Conservation (phyloP, 768 basidiomycete species). For the Saitozyma sp. region DNA sequence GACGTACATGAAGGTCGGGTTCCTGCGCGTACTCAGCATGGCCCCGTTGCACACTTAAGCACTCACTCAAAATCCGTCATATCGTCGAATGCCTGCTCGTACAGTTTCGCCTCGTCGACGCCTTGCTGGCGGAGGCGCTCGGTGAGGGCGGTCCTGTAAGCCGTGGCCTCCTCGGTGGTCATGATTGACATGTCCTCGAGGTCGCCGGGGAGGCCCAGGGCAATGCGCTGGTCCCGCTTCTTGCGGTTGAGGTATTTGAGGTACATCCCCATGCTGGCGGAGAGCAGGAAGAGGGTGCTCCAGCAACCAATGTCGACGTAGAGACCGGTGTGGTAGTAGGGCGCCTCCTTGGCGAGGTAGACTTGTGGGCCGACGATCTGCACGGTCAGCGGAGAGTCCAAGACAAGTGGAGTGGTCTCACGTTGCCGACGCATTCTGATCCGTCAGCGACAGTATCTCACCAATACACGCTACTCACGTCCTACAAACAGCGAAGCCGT, state of each 20-base stretch:
- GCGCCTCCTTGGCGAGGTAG: conserved; percentile 10
- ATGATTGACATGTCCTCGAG: conserved; percentile 46
- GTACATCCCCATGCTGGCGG: conserved; percentile 37
- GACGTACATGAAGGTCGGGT: conserved; percentile 10
- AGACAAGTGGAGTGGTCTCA: no score
- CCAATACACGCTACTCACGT: conserved; percentile 5
- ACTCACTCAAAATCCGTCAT: conserved; percentile 2
- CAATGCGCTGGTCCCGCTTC: conserved; percentile 31
- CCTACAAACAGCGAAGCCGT: conserved; percentile 22
- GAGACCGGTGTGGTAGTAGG: conserved; percentile 25
- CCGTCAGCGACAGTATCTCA: no score
- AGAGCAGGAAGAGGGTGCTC: conserved; percentile 27
- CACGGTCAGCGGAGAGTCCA: no score
- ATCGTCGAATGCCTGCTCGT: conserved; percentile 22
- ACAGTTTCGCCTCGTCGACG: conserved; percentile 17
- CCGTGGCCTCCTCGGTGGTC: conserved; percentile 37
- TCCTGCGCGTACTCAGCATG: conserved; percentile 17
- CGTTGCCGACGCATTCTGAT: conserved; percentile 22
- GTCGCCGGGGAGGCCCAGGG: conserved; percentile 35
- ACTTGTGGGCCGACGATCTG: conserved; percentile 28
- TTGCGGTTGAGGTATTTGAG: conserved; percentile 37
- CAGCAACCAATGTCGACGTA: conserved; percentile 17
- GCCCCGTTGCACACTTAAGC: no score
- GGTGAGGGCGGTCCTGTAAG: conserved; percentile 33
- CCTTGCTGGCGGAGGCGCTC: background rate